Conservation (phyloP, 2,329 filamentous ascomycete genomes). For the Colletotrichum sp. region DNA sequence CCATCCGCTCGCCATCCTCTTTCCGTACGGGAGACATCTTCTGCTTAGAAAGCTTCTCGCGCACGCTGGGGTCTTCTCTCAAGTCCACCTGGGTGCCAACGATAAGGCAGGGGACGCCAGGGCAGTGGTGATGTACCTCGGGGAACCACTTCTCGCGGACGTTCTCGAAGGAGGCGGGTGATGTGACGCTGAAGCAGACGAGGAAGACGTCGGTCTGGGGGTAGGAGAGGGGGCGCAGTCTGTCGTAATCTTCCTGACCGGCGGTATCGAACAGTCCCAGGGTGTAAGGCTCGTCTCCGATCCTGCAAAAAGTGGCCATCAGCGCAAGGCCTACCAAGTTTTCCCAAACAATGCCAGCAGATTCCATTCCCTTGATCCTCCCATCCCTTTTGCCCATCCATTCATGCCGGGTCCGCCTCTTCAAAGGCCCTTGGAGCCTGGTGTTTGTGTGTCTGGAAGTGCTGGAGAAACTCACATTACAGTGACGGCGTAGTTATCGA, state of each 20-base stretch:
- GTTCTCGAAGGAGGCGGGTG: constrained; percentile 98
- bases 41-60: constrained; percentile 92
- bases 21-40: constrained; percentile 93
- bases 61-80: constrained; percentile 84
- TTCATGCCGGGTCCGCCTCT: background rate
- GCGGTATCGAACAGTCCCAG: constrained; percentile 97
- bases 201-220: constrained; percentile 99
- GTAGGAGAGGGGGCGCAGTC: constrained; percentile 94
- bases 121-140: constrained; percentile 98
- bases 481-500: constrained; percentile 99
- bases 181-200: constrained; percentile 98
- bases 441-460: background rate
- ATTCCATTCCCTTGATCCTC: background rate
- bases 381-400: background rate
- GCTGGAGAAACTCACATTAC: constrained; percentile 81
- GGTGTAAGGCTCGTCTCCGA: constrained; percentile 98
- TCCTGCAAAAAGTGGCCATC: constrained; percentile 63
- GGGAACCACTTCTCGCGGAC: constrained; percentile 99
- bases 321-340: background rate
- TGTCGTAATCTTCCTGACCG: constrained; percentile 99
- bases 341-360: background rate
- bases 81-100: constrained; percentile 98
- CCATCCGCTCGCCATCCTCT: constrained; percentile 95
- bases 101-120: constrained; percentile 95
- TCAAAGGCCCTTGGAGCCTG: background rate